Base-by-base conservation (phyloP, 768 basidiomycete species). In the Boletus rubropictus region DNA sequence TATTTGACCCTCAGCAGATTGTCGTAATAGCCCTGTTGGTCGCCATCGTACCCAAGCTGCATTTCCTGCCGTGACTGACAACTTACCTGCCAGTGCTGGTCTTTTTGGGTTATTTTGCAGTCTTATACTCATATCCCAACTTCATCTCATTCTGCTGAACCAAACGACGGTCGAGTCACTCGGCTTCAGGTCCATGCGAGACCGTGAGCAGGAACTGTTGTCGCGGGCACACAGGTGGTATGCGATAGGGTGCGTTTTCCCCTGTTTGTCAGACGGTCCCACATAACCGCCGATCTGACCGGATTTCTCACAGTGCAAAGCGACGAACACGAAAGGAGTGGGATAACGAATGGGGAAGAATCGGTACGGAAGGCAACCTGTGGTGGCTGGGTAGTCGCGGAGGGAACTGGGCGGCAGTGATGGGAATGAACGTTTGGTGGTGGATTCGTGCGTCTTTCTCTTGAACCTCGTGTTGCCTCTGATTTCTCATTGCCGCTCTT, bases 111-210 rank as follows among this genome's bases (percentile, higher is more conserved):
- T 93, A 1, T 95, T 96, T 70, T 84, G 84, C 0, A 39, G 52
- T 15, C 58, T 75, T 5, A 74, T 96, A 56, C 53, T 77, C 9
- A 20, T 66, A 5, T 72, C 81, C 0, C 92, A 95, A 56, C 54
- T 81, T 3, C 64, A 74, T 25, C 61, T 93, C 15, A 80, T 88
- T 39, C 52, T 77, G 45, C 59, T 68, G 24, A 86, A 85, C 31
- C 76, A 80, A 58, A 86, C 87, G 10, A 95, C 91, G 0, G 81
- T 96, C 28, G 93, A 95, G 69, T 78, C 78, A n/a, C 71, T 89
- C 55, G 55, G 65, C 10, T 71, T 77, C 6, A 75, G 72, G 28
- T 64, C 68, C 18, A 80, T 89, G 72, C 74, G 75, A 51, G 84
- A 87, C 32, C 77, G 79, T 17, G 91, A 94, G 59, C 56, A 67